Conservation (phyloP, 2,329 filamentous ascomycete species). For the Fusarium verticillioides region DNA sequence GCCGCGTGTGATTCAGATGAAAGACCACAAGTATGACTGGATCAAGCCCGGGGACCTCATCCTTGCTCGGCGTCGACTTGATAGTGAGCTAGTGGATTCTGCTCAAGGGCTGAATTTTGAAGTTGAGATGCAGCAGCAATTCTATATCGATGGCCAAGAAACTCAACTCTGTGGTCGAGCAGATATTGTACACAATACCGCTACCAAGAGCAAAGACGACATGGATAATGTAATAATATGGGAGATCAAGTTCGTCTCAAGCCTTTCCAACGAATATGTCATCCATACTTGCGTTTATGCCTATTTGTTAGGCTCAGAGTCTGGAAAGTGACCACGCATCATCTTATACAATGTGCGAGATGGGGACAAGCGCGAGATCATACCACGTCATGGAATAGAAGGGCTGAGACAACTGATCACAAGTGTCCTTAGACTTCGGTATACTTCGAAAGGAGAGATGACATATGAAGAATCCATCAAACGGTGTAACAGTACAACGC, state of each 20-base stretch:
- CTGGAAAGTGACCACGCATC: conserved; percentile 22
- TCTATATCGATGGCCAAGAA: neutral
- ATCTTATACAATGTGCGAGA: conserved; percentile 45
- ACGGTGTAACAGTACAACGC: conserved; percentile 3
- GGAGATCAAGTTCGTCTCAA: conserved; percentile 48
- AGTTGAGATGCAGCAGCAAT: neutral
- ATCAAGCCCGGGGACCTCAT: conserved; percentile 34
- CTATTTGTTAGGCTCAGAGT: conserved; percentile 28
- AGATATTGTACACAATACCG: conserved; percentile 13
- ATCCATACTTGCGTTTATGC: conserved; percentile 45
- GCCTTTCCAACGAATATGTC: conserved; percentile 41
- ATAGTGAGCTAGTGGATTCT: conserved; percentile 13
- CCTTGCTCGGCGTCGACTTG: conserved; percentile 35
- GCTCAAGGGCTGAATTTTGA: conserved; percentile 11
- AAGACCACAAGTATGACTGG: conserved; percentile 44
- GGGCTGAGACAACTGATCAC: conserved; percentile 25
- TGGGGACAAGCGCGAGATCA: conserved; percentile 42
- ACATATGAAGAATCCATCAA: conserved; percentile 26
- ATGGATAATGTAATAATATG: conserved; percentile 30
- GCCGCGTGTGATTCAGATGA: conserved; percentile 44
- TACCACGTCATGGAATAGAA: neutral
- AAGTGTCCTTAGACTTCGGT: conserved; percentile 34
- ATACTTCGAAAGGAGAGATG: conserved; percentile 12
- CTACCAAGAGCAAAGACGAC: neutral
- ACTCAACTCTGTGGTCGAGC: conserved; percentile 21